Percentiles rank a stretch among this genome's conserved stretches.
Evolutionary conservation across 2,329 filamentous ascomycete genomes (phyloP).

Genomic region (Huntiella bhutanensis): DNA sequence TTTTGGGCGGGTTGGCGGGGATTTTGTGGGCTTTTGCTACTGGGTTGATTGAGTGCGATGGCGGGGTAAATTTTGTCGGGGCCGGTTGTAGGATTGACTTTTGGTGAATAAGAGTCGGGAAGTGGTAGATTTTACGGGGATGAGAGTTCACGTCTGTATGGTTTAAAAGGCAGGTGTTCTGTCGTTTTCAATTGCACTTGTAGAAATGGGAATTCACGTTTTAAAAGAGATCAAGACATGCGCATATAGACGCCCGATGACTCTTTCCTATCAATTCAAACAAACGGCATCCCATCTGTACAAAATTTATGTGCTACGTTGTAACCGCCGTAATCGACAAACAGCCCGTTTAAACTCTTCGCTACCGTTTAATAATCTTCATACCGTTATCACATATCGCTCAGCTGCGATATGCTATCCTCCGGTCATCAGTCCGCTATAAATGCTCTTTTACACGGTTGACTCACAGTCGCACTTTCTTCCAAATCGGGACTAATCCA

Average conservation of each 20-base stretch:
- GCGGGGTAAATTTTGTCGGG: conserved; percentile 10
- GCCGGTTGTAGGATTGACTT: conserved; percentile 6
- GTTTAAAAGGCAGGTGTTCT: background rate
- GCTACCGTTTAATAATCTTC: background rate
- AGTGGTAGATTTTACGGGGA: background rate
- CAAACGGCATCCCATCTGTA: background rate
- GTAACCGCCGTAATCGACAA: too few species aligned
- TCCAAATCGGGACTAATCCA: background rate
- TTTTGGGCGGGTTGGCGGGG: background rate
- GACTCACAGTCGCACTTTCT: background rate
- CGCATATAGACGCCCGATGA: background rate
- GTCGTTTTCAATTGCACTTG: background rate
- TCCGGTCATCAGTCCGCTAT: background rate
- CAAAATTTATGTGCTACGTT: background rate
- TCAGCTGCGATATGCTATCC: background rate
- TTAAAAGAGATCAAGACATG: background rate
- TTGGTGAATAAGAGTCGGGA: background rate
- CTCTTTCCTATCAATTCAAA: background rate
- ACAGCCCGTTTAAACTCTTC: background rate
- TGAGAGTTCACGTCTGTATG: background rate
- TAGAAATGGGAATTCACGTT: background rate
- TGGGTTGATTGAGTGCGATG: conserved; percentile 4
- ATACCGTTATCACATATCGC: background rate
- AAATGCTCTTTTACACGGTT: background rate
- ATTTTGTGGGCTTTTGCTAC: conserved; percentile 3